Evolutionary conservation across 164 flowering plant species (phyloP), one percentile per base, ranked within the genome.

Genomic region (Amborella trichopoda): DNA sequence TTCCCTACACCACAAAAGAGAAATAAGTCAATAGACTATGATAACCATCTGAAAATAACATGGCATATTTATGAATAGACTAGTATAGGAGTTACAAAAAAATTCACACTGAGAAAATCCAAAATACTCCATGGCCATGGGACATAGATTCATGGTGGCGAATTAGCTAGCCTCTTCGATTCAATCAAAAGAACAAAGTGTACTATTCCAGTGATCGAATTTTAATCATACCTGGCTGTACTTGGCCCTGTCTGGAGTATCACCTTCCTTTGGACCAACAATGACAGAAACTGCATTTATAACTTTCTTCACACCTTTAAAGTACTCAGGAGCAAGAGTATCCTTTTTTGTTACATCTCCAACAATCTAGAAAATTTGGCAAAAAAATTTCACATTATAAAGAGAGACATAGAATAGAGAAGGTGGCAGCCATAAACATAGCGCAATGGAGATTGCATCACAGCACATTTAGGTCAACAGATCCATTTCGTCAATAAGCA

Each of bases 241-340:
- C 56, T 91, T 91, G 53, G 70, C 83, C 62, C 98, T 73, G 40
- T 86, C 94, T 63, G 96, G 93, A 60, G 98, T 86, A 68, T 91
- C 96, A 18, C 96, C 98, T 71, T 91, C 98, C 68, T 91, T 91
- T 18, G 96, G 96, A 20, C 98, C 96, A 61, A 86, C 84, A 61
- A 91, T 91, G 48, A 86, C 96, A 54, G 96, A 91, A 61, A 58
- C 89, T 60, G 88, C 85, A 74, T 77, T 86, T 13, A 91, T 78
- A 22, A 91, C 87, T 63, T 73, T 83, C 55, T 60, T 80, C 50
- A 91, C 94, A 59, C 96, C 96, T 68, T 78, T 80, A 56, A 91
- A 91, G 59, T 77, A 55, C 59, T 80, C 83, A 12, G 94, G 90
- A 12, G 49, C 26, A 25, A 91, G 64, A 43, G 85, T 80, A 60